Evolutionary conservation across 1,139 yeast genomes (phyloP).

Genomic region (Protomyces lactucae-debilis): DNA sequence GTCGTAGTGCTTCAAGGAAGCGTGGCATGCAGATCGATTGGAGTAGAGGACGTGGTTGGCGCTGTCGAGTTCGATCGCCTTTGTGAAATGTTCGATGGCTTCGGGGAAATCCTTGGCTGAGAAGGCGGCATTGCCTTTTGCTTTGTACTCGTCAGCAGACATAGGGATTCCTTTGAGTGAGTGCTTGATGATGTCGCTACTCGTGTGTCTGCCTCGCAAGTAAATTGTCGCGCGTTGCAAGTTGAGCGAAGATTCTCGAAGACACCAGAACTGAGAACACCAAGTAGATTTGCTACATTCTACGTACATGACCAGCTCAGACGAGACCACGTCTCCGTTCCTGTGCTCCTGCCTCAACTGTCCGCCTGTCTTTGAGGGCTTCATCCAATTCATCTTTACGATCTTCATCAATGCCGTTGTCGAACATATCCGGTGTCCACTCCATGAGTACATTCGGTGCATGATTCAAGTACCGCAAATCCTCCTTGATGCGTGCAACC

Average conservation of each 20-base stretch:
- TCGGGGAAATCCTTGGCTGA: slow-evolving; percentile 75
- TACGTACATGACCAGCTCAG: neutral
- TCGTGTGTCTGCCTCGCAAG: too few species aligned
- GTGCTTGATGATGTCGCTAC: neutral
- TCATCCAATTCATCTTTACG: slow-evolving; percentile 47
- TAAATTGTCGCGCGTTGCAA: too few species aligned
- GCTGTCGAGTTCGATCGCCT: slow-evolving; percentile 85
- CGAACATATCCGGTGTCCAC: slow-evolving; percentile 70
- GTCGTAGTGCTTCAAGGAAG: slow-evolving; percentile 68
- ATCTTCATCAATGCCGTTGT: slow-evolving; percentile 51
- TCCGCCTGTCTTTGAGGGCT: slow-evolving; percentile 26
- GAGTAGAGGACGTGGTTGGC: slow-evolving; percentile 80
- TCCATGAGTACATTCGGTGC: slow-evolving; percentile 96
- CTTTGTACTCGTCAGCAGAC: slow-evolving; percentile 48
- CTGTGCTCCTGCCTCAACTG: neutral
- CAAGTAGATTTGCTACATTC: too few species aligned
- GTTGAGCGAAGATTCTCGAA: neutral
- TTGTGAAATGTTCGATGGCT: slow-evolving; percentile 72
- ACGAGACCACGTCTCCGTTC: slow-evolving; percentile 24
- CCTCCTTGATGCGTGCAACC: slow-evolving; percentile 70
- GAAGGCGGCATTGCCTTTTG: slow-evolving; percentile 80
- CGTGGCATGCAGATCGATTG: slow-evolving; percentile 88
- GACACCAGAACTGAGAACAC: neutral
- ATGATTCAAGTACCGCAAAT: slow-evolving; percentile 71
- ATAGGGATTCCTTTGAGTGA: neutral